Percentiles rank a stretch among this genome's conserved stretches.
Evolutionary conservation across 1,139 yeast species (phyloP).

Genomic region (Yamadazyma dendronema): DNA sequence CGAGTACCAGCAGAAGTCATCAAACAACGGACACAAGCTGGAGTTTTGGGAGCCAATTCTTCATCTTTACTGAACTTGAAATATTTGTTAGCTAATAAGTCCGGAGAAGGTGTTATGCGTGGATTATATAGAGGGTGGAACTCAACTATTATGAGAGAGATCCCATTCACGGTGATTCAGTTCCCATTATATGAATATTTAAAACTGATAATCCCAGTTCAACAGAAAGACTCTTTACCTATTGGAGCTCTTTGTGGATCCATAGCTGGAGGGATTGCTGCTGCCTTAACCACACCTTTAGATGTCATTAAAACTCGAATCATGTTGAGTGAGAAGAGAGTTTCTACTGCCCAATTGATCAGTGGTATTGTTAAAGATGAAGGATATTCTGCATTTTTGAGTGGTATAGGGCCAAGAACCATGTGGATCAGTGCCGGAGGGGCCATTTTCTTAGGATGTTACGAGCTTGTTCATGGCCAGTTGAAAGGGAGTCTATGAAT

Average conservation of each 20-base stretch:
- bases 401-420: conserved; percentile 91
- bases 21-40: conserved; percentile 91
- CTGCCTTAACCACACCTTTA: conserved; percentile 89
- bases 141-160: conserved; percentile 88
- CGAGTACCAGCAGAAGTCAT: conserved; percentile 97
- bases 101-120: conserved; percentile 73
- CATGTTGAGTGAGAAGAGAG: conserved; percentile 65
- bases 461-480: conserved; percentile 61
- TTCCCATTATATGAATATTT: conserved; percentile 89
- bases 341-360: conserved; percentile 48
- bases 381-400: conserved; percentile 65
- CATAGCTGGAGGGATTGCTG: conserved; percentile 92
- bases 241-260: conserved; percentile 96
- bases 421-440: conserved; percentile 99
- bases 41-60: conserved; percentile 41
- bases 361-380: conserved; percentile 55
- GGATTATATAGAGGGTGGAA: conserved; percentile 94
- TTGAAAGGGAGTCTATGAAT: too few relatives aligned
- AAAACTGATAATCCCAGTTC: conserved; percentile 52
- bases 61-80: conserved; percentile 66
- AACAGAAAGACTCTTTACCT: conserved; percentile 47
- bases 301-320: conserved; percentile 91
- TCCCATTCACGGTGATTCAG: conserved; percentile 93
- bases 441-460: conserved; percentile 91
- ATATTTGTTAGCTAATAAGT: conserved; percentile 52